Percentiles rank a stretch among this genome's conserved stretches.
Conservation (phyloP, 1,139 yeast species). For the Kurtzmaniella natalensis region DNA sequence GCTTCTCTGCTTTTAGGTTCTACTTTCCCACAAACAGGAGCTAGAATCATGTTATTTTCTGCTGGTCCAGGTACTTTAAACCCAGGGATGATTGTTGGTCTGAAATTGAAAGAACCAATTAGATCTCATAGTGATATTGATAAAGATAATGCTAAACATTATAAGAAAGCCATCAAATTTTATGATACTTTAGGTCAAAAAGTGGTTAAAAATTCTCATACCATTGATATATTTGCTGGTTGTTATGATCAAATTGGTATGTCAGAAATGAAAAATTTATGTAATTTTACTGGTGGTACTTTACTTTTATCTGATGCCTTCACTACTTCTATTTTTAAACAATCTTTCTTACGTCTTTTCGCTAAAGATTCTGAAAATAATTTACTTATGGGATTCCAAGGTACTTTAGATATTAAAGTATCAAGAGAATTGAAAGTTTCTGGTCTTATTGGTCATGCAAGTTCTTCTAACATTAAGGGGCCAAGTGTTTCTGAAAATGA, state of each 20-base stretch:
- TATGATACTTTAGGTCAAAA: constrained; percentile 77
- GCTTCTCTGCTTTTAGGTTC: constrained; percentile 82
- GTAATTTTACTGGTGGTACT: constrained; percentile 92
- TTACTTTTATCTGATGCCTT: constrained; percentile 90
- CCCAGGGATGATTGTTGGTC: constrained; percentile 93
- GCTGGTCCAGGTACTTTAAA: constrained; percentile 95
- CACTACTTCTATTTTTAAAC: constrained; percentile 94
- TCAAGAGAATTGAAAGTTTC: constrained; percentile 85
- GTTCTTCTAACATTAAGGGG: constrained; percentile 60
- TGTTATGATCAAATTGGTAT: constrained; percentile 98
- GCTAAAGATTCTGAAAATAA: constrained; percentile 82
- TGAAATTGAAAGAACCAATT: constrained; percentile 90
- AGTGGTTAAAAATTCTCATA: constrained; percentile 69
- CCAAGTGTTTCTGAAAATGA: constrained; percentile 86
- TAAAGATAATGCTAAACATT: constrained; percentile 83
- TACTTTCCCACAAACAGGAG: constrained; percentile 86
- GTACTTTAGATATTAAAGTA: constrained; percentile 80
- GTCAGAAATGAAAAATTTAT: constrained; percentile 88
- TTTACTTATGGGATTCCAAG: constrained; percentile 83
- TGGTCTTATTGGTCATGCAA: constrained; percentile 92
- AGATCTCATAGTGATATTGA: constrained; percentile 96
- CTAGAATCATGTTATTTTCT: constrained; percentile 83
- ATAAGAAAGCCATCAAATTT: constrained; percentile 83
- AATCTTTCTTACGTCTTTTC: constrained; percentile 84
- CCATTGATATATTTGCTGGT: constrained; percentile 93